Evolutionary conservation across 768 basidiomycete species (phyloP), one percentile per base, ranked within the genome.

Genomic region (Suillus sp.): DNA sequence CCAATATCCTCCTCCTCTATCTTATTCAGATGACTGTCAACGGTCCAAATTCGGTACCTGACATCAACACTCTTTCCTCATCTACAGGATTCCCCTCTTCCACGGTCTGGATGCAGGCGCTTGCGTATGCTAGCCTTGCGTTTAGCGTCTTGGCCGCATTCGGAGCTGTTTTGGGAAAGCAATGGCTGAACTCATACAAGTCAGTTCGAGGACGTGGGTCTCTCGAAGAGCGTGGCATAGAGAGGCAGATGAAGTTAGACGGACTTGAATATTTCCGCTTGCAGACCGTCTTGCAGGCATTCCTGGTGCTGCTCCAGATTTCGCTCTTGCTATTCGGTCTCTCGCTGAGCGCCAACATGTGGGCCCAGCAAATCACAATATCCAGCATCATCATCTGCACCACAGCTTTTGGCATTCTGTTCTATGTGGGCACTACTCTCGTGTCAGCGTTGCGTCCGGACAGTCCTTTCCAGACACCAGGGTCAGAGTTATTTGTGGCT

Each of bases 111-210:
- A 40, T 51, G 6, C 64, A 68, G 8, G 35, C 45, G 7, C 66
- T 67, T 13, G 20, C 59, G 13, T 67, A 67, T 37, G 48, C 62
- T 3, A 67, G 66, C 35, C 61, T 67, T 4, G 8, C 65, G 7
- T 50, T 47, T 1, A 67, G 66, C 3, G 25, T 67, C 16, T 47
- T 67, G 37, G 66, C 66, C 22, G 66, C 66, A 1, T 43, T 63
- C 5, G 66, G 66, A 1, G 66, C 66, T 22, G 38, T 59, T 8
- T 10, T 59, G 18, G 59, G 59, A 14, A 60, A 60, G 18, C 59
- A 60, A 20, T 60, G 59, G 43, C 59, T 60, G 0, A 34, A 32
- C 10, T n/a, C 40, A 0, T 59, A 45, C 8, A n/a, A 45, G 30
- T 8, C 40, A 42, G 35, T n/a, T 38, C n/a, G 67, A 70, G 22